phyloP scores from a whole-genome alignment of 129 eudicot species.

The Tanacetum coccineum region DNA sequence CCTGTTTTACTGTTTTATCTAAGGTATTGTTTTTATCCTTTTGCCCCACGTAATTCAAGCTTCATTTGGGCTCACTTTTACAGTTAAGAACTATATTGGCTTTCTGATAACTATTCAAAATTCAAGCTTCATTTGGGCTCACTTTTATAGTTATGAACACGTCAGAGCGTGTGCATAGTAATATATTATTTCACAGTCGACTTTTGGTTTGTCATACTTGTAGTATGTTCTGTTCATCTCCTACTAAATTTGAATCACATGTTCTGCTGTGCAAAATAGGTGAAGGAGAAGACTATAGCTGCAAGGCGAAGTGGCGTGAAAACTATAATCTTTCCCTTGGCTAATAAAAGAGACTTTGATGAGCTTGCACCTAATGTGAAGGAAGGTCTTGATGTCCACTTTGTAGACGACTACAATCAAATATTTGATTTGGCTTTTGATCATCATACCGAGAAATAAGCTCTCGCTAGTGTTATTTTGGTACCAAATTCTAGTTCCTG shows the following conservation, averaged over 20 bases:
- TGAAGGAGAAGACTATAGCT: constrained; percentile 98
- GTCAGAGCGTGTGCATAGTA: no score
- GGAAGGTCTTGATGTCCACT: constrained; percentile 94
- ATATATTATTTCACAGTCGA: no score
- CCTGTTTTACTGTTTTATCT: no score
- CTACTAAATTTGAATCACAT: neutral
- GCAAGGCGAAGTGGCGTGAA: constrained; percentile 92
- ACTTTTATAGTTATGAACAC: no score
- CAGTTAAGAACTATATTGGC: no score
- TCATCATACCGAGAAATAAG: constrained; percentile 14
- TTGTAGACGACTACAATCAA: constrained; percentile 86
- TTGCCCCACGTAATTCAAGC: no score
- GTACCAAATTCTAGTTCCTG: neutral
- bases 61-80: no score
- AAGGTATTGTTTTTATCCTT: no score
- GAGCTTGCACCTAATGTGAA: constrained; percentile 90
- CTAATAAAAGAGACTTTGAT: constrained; percentile 85
- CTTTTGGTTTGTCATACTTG: neutral
- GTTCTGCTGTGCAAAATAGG: constrained; percentile 42
- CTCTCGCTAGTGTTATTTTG: neutral
- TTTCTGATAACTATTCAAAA: no score
- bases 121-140: no score
- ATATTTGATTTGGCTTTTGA: constrained; percentile 78
- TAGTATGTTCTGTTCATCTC: neutral
- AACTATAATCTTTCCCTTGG: constrained; percentile 89